Percentiles rank a stretch among this genome's conserved stretches.
These are phyloP conservation scores for Suillus paluster DNA, from an alignment of 768 basidiomycete species.

Conservation along the genomic window DNA sequence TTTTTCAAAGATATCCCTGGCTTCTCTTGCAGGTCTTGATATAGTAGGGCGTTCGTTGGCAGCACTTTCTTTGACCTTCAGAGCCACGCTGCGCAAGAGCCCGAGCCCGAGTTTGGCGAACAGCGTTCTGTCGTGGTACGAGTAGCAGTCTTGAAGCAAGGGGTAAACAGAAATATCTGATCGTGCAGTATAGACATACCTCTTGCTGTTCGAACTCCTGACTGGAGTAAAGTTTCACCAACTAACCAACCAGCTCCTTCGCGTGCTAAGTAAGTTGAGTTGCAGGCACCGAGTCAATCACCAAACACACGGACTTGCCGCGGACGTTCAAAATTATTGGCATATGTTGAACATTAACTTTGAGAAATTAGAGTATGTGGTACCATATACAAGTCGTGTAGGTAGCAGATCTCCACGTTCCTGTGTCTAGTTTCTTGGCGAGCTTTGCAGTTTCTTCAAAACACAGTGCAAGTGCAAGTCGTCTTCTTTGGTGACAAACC, in stretches of 20 bases:
- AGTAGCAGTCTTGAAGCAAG: slow-evolving; percentile 73
- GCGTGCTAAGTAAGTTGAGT: no score
- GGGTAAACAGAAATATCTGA: slow-evolving; percentile 8
- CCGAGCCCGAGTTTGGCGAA: slow-evolving; percentile 70
- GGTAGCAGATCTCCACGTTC: neutral
- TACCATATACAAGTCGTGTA: no score
- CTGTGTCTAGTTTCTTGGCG: neutral
- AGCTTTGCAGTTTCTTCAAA: neutral
- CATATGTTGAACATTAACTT: no score
- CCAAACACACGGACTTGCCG: no score
- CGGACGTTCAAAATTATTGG: no score
- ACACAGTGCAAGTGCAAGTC: no score
- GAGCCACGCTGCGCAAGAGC: slow-evolving; percentile 66
- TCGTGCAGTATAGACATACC: slow-evolving; percentile 45
- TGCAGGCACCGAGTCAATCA: no score
- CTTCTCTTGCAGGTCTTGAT: slow-evolving; percentile 81
- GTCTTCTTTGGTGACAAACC: neutral
- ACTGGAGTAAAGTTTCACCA: slow-evolving; percentile 78
- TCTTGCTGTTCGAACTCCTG: slow-evolving; percentile 89
- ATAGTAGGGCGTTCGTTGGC: slow-evolving; percentile 73
- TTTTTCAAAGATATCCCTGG: slow-evolving; percentile 68
- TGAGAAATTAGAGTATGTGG: no score
- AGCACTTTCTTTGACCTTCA: slow-evolving; percentile 73
- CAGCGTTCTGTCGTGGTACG: slow-evolving; percentile 80
- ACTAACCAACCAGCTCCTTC: slow-evolving; percentile 82